These are phyloP conservation scores for Alnus rubra DNA, from an alignment of 306 rosid genomes.

Conservation along the genomic window DNA sequence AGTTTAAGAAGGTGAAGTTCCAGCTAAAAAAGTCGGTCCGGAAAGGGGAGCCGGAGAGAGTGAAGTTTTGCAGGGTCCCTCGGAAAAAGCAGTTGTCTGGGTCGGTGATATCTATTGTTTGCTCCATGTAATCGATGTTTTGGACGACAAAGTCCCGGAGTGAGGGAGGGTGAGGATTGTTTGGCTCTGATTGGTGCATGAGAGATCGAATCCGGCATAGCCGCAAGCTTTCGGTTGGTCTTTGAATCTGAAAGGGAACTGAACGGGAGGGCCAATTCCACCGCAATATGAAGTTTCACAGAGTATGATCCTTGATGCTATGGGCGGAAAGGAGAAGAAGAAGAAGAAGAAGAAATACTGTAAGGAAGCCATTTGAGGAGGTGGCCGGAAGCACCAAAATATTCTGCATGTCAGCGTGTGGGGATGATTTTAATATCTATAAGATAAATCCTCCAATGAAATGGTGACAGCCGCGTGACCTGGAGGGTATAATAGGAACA, in stretches of 20 bases:
- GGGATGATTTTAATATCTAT: neutral
- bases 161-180: conserved; percentile 35
- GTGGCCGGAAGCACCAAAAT: neutral
- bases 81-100: conserved; percentile 35
- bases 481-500: too few species aligned
- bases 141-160: conserved; percentile 22
- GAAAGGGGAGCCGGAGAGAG: conserved; percentile 34
- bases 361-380: neutral
- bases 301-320: neutral
- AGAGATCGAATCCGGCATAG: conserved; percentile 25
- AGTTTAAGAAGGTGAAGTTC: conserved; percentile 41
- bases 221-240: neutral
- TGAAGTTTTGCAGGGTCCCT: conserved; percentile 19
- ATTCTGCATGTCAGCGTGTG: neutral
- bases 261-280: neutral
- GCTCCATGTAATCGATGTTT: conserved; percentile 10
- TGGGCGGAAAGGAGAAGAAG: neutral
- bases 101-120: conserved; percentile 20
- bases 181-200: conserved; percentile 16
- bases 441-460: too few species aligned
- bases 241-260: conserved; percentile 1
- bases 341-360: neutral
- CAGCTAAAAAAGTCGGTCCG: neutral
- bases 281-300: neutral
- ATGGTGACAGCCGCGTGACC: too few species aligned